Base-by-base conservation (phyloP, 345 rosid species). In the Trapa bicornis region DNA sequence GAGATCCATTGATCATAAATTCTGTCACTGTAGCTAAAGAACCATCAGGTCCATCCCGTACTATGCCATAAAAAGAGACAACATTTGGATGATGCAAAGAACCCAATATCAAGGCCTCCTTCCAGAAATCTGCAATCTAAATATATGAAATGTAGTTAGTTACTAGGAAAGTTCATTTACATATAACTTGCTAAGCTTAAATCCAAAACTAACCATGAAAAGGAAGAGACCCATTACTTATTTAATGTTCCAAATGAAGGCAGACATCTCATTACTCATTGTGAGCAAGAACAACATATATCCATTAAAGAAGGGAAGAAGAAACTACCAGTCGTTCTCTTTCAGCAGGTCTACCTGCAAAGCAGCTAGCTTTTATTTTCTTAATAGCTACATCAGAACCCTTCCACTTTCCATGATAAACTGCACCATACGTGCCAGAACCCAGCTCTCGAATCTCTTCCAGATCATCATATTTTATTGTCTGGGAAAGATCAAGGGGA, bases 51-150 rank as follows among this genome's bases (percentile, higher is more conserved):
- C 99, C 99, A 82, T 91, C 99, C 76, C 99, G 96, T 68, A 91
- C 99, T 75, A 94, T 91, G 61, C 97, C 99, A 80, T 94, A 94
- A 81, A 94, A 91, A 61, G 99, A 81, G 73, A 94, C 96, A 54
- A 94, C 99, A 75, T 91, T 94, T 43, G 99, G 99, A 79, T 94
- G 99, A 79, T 94, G 99, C 74, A 94, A 79, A 68, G 99, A 94
- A 77, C 99, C 86, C 79, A 94, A 81, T 75, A 87, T 79, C 80
- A 83, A 77, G 43, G 99, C 97, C 81, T 94, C 99, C 80, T 84
- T 94, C 99, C 99, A 94, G 76, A 94, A 94, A 80, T 94, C 99
- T 6, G 89, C 91, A 63, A 94, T 94, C 99, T 94, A 60, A 71
- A 43, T 73, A 68, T 37, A 61, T 17, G 36, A 29, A n/a, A 14